phyloP scores from a whole-genome alignment of 441 rosid species.

The Lepidium campestre region DNA sequence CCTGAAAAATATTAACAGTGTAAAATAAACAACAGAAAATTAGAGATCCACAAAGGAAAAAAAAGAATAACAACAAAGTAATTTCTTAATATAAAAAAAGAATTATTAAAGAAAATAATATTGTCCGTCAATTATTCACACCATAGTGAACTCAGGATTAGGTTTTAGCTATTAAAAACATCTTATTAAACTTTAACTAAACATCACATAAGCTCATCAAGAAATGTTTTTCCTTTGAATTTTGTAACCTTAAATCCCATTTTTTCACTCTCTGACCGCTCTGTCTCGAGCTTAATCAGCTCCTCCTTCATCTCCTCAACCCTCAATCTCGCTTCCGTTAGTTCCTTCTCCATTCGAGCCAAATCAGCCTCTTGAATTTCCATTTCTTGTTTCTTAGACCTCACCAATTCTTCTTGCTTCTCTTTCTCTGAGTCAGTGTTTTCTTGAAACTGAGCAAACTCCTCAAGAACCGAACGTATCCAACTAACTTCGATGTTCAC shows the following conservation, averaged over 20 bases:
- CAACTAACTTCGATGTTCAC: slow-evolving; percentile 56
- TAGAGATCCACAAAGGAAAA: no score
- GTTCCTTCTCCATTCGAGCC: slow-evolving; percentile 33
- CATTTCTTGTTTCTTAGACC: slow-evolving; percentile 39
- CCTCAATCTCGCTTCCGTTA: slow-evolving; percentile 18
- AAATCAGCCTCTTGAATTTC: slow-evolving; percentile 40
- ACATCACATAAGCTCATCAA: slow-evolving; percentile 31
- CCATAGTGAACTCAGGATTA: no score
- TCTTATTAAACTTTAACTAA: background rate
- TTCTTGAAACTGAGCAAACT: slow-evolving; percentile 33
- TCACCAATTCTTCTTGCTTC: slow-evolving; percentile 27
- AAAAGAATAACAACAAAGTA: no score
- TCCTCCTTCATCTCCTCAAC: slow-evolving; percentile 30
- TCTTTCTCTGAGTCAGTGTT: slow-evolving; percentile 35
- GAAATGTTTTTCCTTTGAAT: slow-evolving; percentile 29
- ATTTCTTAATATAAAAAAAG: no score
- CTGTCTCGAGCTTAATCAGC: slow-evolving; percentile 30
- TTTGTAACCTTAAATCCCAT: slow-evolving; percentile 25
- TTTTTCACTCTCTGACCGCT: slow-evolving; percentile 27
- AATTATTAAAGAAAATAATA: no score
- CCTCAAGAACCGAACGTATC: slow-evolving; percentile 45
- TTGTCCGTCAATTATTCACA: no score
- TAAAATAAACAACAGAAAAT: no score
- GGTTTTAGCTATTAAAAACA: no score
- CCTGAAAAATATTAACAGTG: no score